These are phyloP conservation scores for Zygoascus ofunaensis DNA, from an alignment of 805 yeast species.

Conservation along the genomic window DNA sequence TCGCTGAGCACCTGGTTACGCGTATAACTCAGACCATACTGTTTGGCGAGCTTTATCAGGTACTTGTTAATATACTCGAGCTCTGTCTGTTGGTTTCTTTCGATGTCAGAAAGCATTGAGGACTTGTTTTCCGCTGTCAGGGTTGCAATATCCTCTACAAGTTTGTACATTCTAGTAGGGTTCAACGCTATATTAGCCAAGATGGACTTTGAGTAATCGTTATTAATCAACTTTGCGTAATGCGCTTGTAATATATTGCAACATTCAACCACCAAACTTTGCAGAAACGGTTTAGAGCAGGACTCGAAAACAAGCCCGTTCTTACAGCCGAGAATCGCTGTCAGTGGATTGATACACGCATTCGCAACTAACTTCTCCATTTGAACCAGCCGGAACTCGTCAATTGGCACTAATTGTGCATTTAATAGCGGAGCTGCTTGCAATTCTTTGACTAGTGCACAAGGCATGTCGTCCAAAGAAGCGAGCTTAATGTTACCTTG, in stretches of 20 bases:
- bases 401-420: slow-evolving; percentile 24
- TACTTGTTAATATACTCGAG: slow-evolving; percentile 80
- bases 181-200: slow-evolving; percentile 8
- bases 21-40: slow-evolving; percentile 36
- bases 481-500: slow-evolving; percentile 54
- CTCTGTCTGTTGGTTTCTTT: slow-evolving; percentile 53
- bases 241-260: slow-evolving; percentile 33
- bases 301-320: slow-evolving; percentile 61
- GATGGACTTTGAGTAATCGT: background rate
- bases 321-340: slow-evolving; percentile 65
- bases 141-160: slow-evolving; percentile 34
- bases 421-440: slow-evolving; percentile 7
- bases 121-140: slow-evolving; percentile 51
- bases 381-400: slow-evolving; percentile 49
- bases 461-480: slow-evolving; percentile 36
- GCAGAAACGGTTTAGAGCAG: slow-evolving; percentile 30
- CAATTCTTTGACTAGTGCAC: background rate
- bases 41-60: slow-evolving; percentile 46
- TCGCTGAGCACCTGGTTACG: slow-evolving; percentile 37
- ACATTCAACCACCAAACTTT: slow-evolving; percentile 38
- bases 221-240: slow-evolving; percentile 16
- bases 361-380: slow-evolving; percentile 71
- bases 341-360: slow-evolving; percentile 73
- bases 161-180: slow-evolving; percentile 27
- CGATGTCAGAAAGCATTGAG: slow-evolving; percentile 64